A percentile compares a stretch with the other conserved stretches of the same genome.
phyloP scores from a whole-genome alignment of 495 filamentous ascomycete species.

The Cercophora scortea region DNA sequence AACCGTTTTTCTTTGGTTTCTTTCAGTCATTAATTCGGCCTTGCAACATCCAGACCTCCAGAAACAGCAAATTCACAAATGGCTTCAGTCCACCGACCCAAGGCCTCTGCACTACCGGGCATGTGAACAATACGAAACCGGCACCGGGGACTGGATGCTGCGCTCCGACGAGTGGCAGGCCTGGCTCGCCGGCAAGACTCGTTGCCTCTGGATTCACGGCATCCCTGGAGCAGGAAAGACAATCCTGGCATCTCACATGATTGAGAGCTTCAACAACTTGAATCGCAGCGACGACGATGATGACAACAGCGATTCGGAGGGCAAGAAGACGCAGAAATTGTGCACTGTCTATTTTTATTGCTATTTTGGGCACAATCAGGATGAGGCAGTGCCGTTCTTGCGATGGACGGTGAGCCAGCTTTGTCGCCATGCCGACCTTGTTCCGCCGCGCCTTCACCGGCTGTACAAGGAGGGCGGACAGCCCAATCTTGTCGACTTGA shows the following conservation, averaged over 20 bases:
- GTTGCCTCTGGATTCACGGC: conserved; percentile 31
- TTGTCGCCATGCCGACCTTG: conserved; percentile 16
- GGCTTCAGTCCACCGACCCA: conserved; percentile 7
- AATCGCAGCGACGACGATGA: conserved; percentile 14
- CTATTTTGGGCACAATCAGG: conserved; percentile 23
- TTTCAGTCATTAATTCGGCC: not conserved
- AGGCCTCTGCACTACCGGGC: conserved; percentile 12
- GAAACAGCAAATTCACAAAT: not conserved
- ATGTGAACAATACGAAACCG: conserved; percentile 11
- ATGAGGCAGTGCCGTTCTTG: conserved; percentile 23
- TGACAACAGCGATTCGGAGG: not conserved
- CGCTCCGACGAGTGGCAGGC: conserved; percentile 15
- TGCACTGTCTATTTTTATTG: conserved; percentile 34
- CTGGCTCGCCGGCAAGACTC: conserved; percentile 15
- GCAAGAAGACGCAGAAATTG: not conserved
- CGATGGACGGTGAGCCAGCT: conserved; percentile 21
- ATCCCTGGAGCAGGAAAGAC: conserved; percentile 39
- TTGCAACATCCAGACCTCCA: not conserved
- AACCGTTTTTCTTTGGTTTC: not conserved
- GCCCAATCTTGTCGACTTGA: conserved; percentile 2
- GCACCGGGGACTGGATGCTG: conserved; percentile 20
- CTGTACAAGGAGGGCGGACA: conserved; percentile 1
- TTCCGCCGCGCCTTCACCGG: conserved; percentile 11
- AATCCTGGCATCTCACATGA: conserved; percentile 26
- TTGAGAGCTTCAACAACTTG: conserved; percentile 3